Evolutionary conservation across 495 filamentous ascomycete species (phyloP).

Genomic region (Neurospora intermedia): DNA sequence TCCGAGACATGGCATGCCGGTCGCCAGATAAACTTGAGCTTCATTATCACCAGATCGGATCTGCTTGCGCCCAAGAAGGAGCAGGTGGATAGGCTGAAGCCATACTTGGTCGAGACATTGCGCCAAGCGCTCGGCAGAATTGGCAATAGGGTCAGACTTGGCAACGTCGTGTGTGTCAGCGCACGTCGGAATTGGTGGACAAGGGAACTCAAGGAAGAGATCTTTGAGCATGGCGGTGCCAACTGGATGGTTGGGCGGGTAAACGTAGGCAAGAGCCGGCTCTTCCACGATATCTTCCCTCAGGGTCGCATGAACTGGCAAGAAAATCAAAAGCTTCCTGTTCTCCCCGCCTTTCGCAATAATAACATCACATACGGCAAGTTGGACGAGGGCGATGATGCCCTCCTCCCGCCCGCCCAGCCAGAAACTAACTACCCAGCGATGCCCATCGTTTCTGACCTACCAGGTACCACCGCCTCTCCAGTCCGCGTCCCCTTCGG

Average conservation of each 20-base stretch:
- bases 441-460: slow-evolving; percentile 72
- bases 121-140: slow-evolving; percentile 55
- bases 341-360: slow-evolving; percentile 16
- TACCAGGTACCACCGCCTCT: slow-evolving; percentile 89
- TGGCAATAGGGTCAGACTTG: slow-evolving; percentile 56
- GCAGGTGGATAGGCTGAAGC: slow-evolving; percentile 73
- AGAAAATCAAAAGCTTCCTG: slow-evolving; percentile 23
- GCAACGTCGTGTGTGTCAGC: slow-evolving; percentile 77
- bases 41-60: slow-evolving; percentile 84
- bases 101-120: slow-evolving; percentile 63
- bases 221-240: slow-evolving; percentile 68
- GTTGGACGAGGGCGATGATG: slow-evolving; percentile 10
- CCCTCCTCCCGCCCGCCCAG: slow-evolving; percentile 64
- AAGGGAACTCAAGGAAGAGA: slow-evolving; percentile 69
- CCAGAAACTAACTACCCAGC: slow-evolving; percentile 61
- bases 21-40: slow-evolving; percentile 60
- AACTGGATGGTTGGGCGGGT: slow-evolving; percentile 98
- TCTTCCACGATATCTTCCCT: slow-evolving; percentile 77
- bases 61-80: slow-evolving; percentile 69
- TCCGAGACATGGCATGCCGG: slow-evolving; percentile 50
- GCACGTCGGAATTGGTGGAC: slow-evolving; percentile 83
- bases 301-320: slow-evolving; percentile 52
- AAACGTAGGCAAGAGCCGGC: slow-evolving; percentile 91
- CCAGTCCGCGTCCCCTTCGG: slow-evolving; percentile 87
- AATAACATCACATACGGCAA: background rate